phyloP scores from a whole-genome alignment of 2,329 filamentous ascomycete species.

The Trichoderma sp. region DNA sequence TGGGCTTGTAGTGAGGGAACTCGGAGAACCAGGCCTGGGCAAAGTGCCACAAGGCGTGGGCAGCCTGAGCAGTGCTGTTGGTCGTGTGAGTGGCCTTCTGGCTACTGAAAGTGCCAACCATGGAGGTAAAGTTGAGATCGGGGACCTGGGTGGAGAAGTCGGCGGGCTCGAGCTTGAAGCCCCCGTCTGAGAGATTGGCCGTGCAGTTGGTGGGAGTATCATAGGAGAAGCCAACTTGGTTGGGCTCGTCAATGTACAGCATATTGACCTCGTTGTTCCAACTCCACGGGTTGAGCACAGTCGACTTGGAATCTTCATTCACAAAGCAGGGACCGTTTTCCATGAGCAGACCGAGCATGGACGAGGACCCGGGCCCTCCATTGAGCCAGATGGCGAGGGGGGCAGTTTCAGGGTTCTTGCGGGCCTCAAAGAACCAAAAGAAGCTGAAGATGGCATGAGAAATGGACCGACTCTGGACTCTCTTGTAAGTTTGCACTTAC shows the following conservation, averaged over 20 bases:
- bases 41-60: slow-evolving; percentile 62
- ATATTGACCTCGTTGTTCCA: slow-evolving; percentile 57
- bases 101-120: slow-evolving; percentile 35
- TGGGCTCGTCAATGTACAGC: slow-evolving; percentile 60
- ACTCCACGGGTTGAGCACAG: slow-evolving; percentile 56
- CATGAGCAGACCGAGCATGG: slow-evolving; percentile 61
- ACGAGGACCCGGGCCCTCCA: slow-evolving; percentile 61
- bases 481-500: slow-evolving; percentile 29
- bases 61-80: slow-evolving; percentile 55
- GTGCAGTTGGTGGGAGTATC: slow-evolving; percentile 64
- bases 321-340: slow-evolving; percentile 56
- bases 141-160: slow-evolving; percentile 39
- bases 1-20: slow-evolving; percentile 57
- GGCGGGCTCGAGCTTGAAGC: slow-evolving; percentile 44
- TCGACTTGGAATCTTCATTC: slow-evolving; percentile 48
- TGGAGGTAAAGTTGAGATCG: slow-evolving; percentile 37
- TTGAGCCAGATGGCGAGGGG: slow-evolving; percentile 62
- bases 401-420: slow-evolving; percentile 38
- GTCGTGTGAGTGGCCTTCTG: slow-evolving; percentile 30
- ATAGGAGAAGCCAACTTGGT: slow-evolving; percentile 66
- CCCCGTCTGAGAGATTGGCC: slow-evolving; percentile 48
- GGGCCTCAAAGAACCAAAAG: slow-evolving; percentile 52
- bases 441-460: slow-evolving; percentile 28
- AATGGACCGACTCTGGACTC: not conserved
- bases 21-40: slow-evolving; percentile 57